These are phyloP conservation scores for Hirsutella minnesotensis DNA, from an alignment of 2,329 filamentous ascomycete genomes.

Conservation along the genomic window DNA sequence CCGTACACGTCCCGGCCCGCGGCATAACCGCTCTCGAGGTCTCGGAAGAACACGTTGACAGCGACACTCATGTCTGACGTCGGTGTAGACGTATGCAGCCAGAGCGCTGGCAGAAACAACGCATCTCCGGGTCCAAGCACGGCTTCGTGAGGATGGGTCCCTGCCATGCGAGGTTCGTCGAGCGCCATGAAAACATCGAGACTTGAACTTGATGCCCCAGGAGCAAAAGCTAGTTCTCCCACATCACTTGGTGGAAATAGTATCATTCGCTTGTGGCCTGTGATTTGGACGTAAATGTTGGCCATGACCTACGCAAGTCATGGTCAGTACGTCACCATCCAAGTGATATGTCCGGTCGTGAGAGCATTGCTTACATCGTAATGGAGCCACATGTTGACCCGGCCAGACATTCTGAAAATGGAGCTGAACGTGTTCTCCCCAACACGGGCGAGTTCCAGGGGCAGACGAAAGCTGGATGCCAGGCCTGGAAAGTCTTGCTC, in stretches of 20 bases:
- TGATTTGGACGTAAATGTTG: constrained; percentile 73
- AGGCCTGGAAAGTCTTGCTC: constrained; percentile 60
- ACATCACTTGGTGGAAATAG: constrained; percentile 74
- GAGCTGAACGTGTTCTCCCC: constrained; percentile 61
- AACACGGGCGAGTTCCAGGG: constrained; percentile 46
- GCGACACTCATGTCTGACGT: constrained; percentile 53
- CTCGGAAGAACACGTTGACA: constrained; percentile 83
- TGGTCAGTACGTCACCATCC: neutral
- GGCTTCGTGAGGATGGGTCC: constrained; percentile 55
- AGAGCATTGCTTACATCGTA: constrained; percentile 51
- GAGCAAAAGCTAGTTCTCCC: constrained; percentile 53
- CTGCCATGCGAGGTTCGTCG: constrained; percentile 23
- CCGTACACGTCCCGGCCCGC: constrained; percentile 75
- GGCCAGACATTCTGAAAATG: constrained; percentile 66
- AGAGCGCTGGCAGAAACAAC: constrained; percentile 70
- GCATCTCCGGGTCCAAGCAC: constrained; percentile 60
- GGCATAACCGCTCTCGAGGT: constrained; percentile 56
- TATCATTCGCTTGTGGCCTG: constrained; percentile 59
- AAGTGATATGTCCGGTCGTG: neutral
- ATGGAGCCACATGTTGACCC: constrained; percentile 80
- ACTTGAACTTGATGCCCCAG: constrained; percentile 71
- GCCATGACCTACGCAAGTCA: constrained; percentile 56
- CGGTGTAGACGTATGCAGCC: constrained; percentile 67
- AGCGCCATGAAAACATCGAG: constrained; percentile 54
- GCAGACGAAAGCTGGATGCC: constrained; percentile 57